Evolutionary conservation across 768 basidiomycete genomes (phyloP).

Genomic region (Lentinula boryana): DNA sequence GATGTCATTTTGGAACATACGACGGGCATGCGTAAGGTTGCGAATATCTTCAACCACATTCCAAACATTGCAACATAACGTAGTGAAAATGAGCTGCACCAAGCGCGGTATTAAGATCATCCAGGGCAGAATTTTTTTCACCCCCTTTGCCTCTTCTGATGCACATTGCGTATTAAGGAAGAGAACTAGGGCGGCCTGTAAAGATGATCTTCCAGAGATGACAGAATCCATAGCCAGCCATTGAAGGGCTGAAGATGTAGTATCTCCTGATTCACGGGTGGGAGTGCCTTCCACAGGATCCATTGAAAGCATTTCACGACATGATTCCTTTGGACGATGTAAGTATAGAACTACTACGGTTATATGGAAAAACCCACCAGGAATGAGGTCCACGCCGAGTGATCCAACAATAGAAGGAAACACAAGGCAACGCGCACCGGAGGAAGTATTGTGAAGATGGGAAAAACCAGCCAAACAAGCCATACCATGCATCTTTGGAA

Average conservation of each 20-base stretch:
- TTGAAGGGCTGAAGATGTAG: not conserved
- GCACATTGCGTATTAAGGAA: not conserved
- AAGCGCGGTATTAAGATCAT: not conserved
- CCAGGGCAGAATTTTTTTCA: not conserved
- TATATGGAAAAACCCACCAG: constrained; percentile 12
- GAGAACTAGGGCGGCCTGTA: not conserved
- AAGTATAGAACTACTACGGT: constrained; percentile 6
- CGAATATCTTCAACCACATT: not conserved
- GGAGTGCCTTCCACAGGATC: not conserved
- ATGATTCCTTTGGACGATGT: not conserved
- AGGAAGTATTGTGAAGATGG: not conserved
- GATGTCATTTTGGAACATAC: not conserved
- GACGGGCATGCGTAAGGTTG: not conserved
- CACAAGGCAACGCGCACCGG: not conserved
- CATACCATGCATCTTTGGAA: not conserved
- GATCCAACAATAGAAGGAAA: not conserved
- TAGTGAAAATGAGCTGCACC: not conserved
- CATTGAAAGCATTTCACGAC: not conserved
- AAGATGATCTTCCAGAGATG: not conserved
- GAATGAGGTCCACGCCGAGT: constrained; percentile 6
- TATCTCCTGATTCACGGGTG: not conserved
- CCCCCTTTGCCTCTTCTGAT: not conserved
- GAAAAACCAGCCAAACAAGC: not conserved
- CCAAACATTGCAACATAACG: not conserved
- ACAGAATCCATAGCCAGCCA: not conserved